Percentiles rank a stretch among this genome's conserved stretches.
Evolutionary conservation across 192 early-diverging fungal species (phyloP).

Genomic region (Umbelopsis ramanniana): DNA sequence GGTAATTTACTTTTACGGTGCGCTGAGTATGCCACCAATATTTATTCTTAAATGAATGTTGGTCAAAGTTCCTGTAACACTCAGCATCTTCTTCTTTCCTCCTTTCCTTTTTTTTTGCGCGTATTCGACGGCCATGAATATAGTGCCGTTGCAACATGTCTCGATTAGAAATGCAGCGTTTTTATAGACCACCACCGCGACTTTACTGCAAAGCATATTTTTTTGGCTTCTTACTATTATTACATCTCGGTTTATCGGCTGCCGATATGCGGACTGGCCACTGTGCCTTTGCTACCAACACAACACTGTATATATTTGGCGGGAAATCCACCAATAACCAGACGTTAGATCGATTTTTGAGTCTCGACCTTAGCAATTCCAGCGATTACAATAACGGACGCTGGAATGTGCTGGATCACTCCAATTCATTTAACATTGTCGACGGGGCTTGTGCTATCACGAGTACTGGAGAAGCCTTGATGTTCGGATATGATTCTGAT

Average conservation of each 20-base stretch:
- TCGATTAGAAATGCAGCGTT: constrained; percentile 2
- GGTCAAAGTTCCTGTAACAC: background rate
- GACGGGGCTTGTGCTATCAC: constrained; percentile 13
- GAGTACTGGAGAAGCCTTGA: background rate
- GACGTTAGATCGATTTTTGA: background rate
- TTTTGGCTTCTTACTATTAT: background rate
- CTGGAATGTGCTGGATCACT: background rate
- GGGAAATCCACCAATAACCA: constrained; percentile 10
- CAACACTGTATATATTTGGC: constrained; percentile 22
- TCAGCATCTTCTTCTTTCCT: background rate
- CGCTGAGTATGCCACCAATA: background rate
- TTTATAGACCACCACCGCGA: background rate
- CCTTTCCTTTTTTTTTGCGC: background rate
- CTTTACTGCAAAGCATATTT: no score
- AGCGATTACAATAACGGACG: background rate
- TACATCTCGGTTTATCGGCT: background rate
- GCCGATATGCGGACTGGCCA: constrained; percentile 13
- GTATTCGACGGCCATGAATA: constrained; percentile 1
- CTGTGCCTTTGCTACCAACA: constrained; percentile 21
- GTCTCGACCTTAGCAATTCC: background rate
- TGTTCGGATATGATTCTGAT: background rate
- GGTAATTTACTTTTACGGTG: constrained; percentile 5
- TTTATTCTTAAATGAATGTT: background rate
- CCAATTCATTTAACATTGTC: constrained; percentile 19
- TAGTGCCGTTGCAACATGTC: constrained; percentile 1